These are phyloP conservation scores for Alternaria sp. DNA, from an alignment of 2,329 filamentous ascomycete genomes.

Conservation along the genomic window DNA sequence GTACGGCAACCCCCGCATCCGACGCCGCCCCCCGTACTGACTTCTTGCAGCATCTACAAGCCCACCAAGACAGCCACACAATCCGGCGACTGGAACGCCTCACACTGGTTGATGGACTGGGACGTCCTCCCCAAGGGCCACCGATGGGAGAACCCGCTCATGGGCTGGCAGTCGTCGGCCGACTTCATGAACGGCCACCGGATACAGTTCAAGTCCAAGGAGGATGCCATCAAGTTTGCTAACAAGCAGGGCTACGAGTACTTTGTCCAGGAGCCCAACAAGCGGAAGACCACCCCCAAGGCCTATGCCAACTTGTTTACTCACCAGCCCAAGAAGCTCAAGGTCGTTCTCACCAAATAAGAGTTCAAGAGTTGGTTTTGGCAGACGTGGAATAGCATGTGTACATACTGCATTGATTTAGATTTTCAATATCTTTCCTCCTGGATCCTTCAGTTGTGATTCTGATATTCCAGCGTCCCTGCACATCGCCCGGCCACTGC, in stretches of 20 bases:
- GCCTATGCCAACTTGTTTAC: conserved; percentile 97
- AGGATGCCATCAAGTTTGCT: conserved; percentile 93
- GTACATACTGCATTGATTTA: conserved; percentile 39
- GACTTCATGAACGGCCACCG: conserved; percentile 96
- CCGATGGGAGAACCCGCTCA: conserved; percentile 97
- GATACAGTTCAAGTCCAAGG: conserved; percentile 89
- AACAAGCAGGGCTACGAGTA: conserved; percentile 99
- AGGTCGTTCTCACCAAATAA: conserved; percentile 82
- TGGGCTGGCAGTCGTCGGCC: conserved; percentile 97
- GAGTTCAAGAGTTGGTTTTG: conserved; percentile 49
- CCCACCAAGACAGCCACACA: conserved; percentile 95
- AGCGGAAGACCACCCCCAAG: conserved; percentile 86
- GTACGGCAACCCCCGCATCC: conserved; percentile 61
- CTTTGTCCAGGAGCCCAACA: conserved; percentile 96
- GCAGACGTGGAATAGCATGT: conserved; percentile 17
- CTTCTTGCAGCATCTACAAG: conserved; percentile 79
- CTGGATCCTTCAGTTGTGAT: neutral
- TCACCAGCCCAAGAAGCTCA: conserved; percentile 85
- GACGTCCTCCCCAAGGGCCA: conserved; percentile 91
- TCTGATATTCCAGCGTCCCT: neutral
- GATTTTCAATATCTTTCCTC: conserved; percentile 13
- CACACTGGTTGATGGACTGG: conserved; percentile 98
- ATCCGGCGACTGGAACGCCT: conserved; percentile 84
- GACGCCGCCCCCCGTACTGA: conserved; percentile 15
- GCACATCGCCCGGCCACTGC: neutral